Conservation (phyloP, 176 grass and related monocot species). For the Cenchrus purpureus region DNA sequence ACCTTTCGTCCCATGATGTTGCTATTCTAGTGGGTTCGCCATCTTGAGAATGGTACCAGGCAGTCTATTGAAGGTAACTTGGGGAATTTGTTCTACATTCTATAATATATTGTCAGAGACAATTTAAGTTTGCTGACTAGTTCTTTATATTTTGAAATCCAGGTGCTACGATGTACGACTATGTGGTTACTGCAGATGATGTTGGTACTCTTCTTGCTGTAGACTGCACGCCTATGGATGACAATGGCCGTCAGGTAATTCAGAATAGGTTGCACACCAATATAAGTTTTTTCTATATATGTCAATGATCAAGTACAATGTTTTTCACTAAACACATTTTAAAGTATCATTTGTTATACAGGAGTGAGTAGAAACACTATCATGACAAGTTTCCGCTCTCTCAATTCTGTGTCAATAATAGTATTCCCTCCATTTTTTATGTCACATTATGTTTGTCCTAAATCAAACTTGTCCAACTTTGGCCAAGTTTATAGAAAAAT, state of each 20-base stretch:
- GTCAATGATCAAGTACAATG: background rate
- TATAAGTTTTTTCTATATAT: conserved; percentile 9
- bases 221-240: conserved; percentile 98
- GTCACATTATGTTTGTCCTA: no score
- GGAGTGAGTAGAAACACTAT: background rate
- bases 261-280: background rate
- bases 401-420: background rate
- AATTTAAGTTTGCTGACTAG: conserved; percentile 35
- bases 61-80: conserved; percentile 89
- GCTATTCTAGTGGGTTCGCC: conserved; percentile 82
- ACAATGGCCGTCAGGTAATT: conserved; percentile 78
- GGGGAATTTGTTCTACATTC: conserved; percentile 9
- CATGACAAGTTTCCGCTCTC: background rate
- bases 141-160: conserved; percentile 39
- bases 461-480: no score
- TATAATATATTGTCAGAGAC: conserved; percentile 21
- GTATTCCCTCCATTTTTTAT: background rate
- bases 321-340: background rate
- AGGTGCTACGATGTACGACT: conserved; percentile 86
- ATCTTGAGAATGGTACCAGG: conserved; percentile 74
- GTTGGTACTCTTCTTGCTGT: conserved; percentile 84
- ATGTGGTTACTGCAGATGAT: conserved; percentile 94
- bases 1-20: conserved; percentile 24
- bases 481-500: no score
- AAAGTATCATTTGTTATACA: conserved; percentile 9